Evolutionary conservation across 441 rosid genomes (phyloP).

Genomic region (Eutrema salsugineum): DNA sequence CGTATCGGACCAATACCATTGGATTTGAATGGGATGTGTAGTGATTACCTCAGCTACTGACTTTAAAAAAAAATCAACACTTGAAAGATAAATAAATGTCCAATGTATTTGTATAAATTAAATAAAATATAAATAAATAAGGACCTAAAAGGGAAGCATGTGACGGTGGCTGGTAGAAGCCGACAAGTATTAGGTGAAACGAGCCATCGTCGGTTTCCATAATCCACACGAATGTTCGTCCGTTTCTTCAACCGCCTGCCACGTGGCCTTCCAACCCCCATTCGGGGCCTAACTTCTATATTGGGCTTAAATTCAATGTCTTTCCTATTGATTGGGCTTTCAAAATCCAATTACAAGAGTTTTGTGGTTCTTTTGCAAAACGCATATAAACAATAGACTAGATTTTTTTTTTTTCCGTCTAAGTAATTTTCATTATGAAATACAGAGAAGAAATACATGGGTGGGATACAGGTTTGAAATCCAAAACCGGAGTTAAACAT

Average conservation of each 20-base stretch:
- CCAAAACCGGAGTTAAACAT: too few species aligned
- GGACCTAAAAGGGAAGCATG: constrained; percentile 20
- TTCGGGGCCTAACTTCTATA: neutral
- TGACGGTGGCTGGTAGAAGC: constrained; percentile 28
- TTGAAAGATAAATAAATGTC: neutral
- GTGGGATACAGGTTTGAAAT: too few species aligned
- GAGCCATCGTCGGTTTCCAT: constrained; percentile 28
- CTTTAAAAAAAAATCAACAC: neutral
- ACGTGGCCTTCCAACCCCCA: neutral
- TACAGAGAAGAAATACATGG: too few species aligned
- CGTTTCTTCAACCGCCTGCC: constrained; percentile 14
- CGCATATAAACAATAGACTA: too few species aligned
- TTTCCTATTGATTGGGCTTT: neutral
- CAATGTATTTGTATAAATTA: neutral
- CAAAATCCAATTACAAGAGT: neutral
- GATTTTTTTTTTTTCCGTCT: too few species aligned
- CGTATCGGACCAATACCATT: constrained; percentile 9
- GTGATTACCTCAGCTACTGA: constrained; percentile 32
- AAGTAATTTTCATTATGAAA: too few species aligned
- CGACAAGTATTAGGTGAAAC: constrained; percentile 34
- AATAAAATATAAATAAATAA: neutral
- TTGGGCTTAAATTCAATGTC: neutral
- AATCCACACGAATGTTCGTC: constrained; percentile 34
- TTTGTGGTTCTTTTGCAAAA: too few species aligned
- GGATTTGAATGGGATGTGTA: constrained; percentile 10